phyloP scores from a whole-genome alignment of 2,329 filamentous ascomycete genomes.

The Trichoderma sp. region DNA sequence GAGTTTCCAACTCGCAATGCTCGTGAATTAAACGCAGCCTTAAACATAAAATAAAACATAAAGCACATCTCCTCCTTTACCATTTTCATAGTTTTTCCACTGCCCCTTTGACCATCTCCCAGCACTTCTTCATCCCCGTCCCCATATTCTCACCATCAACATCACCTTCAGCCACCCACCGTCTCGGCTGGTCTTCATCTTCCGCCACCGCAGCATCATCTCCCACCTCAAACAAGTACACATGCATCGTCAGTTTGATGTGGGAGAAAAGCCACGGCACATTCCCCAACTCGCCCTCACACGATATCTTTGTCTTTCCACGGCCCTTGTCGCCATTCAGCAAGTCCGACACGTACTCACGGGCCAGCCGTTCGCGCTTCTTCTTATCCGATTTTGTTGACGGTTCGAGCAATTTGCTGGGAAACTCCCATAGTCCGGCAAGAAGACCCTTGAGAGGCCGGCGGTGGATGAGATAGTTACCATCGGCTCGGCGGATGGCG shows the following conservation, averaged over 20 bases:
- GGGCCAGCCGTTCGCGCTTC: constrained; percentile 41
- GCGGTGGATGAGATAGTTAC: constrained; percentile 49
- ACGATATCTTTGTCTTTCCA: constrained; percentile 28
- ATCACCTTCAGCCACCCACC: constrained; percentile 40
- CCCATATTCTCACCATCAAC: constrained; percentile 57
- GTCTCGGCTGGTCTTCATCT: constrained; percentile 37
- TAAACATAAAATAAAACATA: no score
- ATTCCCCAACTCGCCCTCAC: constrained; percentile 48
- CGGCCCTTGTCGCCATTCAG: constrained; percentile 21
- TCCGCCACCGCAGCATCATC: neutral
- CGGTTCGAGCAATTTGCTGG: constrained; percentile 43
- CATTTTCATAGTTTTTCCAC: neutral
- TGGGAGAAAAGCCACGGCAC: constrained; percentile 62
- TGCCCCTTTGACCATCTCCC: constrained; percentile 44
- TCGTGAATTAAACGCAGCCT: neutral
- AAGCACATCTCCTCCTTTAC: no score
- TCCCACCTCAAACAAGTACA: constrained; percentile 50
- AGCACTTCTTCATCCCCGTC: constrained; percentile 60
- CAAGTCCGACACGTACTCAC: constrained; percentile 35
- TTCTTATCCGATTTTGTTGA: constrained; percentile 29
- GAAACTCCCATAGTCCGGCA: constrained; percentile 59
- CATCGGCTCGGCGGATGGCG: constrained; percentile 46
- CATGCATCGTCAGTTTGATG: constrained; percentile 58
- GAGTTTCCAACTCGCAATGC: neutral
- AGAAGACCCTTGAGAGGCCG: constrained; percentile 57